Conservation (phyloP, 805 yeast genomes). For the Starmerella stigmatis region DNA sequence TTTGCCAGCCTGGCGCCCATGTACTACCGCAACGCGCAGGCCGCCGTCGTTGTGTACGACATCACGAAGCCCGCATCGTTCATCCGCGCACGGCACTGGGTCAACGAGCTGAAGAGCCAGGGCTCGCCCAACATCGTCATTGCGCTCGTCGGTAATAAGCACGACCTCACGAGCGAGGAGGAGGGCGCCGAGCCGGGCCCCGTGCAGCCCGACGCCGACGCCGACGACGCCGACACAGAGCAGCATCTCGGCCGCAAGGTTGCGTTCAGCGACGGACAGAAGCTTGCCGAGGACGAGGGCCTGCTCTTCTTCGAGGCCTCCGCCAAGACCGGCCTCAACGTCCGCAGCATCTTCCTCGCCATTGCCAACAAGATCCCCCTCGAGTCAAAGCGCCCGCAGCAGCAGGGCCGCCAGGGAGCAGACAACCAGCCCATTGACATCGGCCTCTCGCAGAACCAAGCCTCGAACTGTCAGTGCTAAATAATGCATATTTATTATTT, state of each 20-base stretch:
- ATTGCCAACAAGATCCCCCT: slow-evolving; percentile 82
- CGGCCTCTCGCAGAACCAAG: slow-evolving; percentile 16
- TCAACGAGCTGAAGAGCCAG: slow-evolving; percentile 87
- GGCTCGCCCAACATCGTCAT: slow-evolving; percentile 85
- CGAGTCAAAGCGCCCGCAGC: slow-evolving; percentile 27
- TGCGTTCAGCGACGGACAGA: slow-evolving; percentile 73
- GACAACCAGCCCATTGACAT: slow-evolving; percentile 22
- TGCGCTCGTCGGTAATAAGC: slow-evolving; percentile 89
- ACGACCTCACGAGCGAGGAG: slow-evolving; percentile 54
- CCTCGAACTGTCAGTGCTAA: slow-evolving; percentile 24
- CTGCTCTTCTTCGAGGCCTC: slow-evolving; percentile 86
- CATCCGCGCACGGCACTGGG: slow-evolving; percentile 97
- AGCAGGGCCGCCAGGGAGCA: slow-evolving; percentile 24
- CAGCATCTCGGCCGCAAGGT: slow-evolving; percentile 50
- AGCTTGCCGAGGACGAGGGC: slow-evolving; percentile 83
- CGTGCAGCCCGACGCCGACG: slow-evolving; percentile 25
- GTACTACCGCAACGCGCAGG: slow-evolving; percentile 96
- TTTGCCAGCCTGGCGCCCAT: slow-evolving; percentile 93
- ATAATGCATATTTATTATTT: slow-evolving; percentile 8
- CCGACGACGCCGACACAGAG: slow-evolving; percentile 36
- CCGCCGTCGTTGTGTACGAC: slow-evolving; percentile 92
- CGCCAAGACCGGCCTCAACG: slow-evolving; percentile 83
- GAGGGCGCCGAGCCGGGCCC: slow-evolving; percentile 26
- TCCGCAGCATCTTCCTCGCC: slow-evolving; percentile 80
- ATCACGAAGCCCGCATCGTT: slow-evolving; percentile 90